A percentile compares a stretch with the other conserved stretches of the same genome.
These are phyloP conservation scores for Cymodocea nodosa DNA, from an alignment of 116 monocot species.

Conservation along the genomic window DNA sequence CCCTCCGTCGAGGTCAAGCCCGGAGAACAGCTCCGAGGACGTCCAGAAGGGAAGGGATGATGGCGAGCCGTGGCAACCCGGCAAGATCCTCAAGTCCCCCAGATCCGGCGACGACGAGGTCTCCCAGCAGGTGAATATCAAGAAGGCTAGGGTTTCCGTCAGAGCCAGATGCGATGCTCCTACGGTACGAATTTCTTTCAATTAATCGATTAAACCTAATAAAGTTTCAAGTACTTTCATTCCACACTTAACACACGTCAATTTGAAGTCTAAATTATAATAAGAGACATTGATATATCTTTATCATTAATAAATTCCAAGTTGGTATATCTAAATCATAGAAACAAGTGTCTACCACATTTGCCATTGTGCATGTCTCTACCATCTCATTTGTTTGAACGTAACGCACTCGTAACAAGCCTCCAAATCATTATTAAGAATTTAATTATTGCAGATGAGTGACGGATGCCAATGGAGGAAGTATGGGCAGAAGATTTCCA, in stretches of 20 bases:
- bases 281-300: too few relatives aligned
- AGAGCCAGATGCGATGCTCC: slow-evolving; percentile 76
- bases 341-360: too few relatives aligned
- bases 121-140: slow-evolving; percentile 32
- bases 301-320: too few relatives aligned
- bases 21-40: slow-evolving; percentile 33
- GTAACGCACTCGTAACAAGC: too few relatives aligned
- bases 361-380: too few relatives aligned
- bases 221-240: too few relatives aligned
- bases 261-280: too few relatives aligned
- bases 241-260: too few relatives aligned
- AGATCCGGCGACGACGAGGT: slow-evolving; percentile 26
- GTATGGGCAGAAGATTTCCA: slow-evolving; percentile 89
- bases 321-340: too few relatives aligned
- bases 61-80: slow-evolving; percentile 4
- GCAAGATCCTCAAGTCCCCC: slow-evolving; percentile 20
- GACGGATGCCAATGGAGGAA: slow-evolving; percentile 99
- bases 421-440: too few relatives aligned
- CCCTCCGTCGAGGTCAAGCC: slow-evolving; percentile 13
- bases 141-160: slow-evolving; percentile 88
- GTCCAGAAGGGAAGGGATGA: slow-evolving; percentile 8
- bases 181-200: slow-evolving; percentile 30
- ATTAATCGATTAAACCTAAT: too few relatives aligned
- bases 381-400: too few relatives aligned
- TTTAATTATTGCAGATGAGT: slow-evolving; percentile 47